Percentiles rank a stretch among this genome's conserved stretches.
Evolutionary conservation across 2,329 filamentous ascomycete genomes (phyloP).

Genomic region (Chaetomium olivaceum): DNA sequence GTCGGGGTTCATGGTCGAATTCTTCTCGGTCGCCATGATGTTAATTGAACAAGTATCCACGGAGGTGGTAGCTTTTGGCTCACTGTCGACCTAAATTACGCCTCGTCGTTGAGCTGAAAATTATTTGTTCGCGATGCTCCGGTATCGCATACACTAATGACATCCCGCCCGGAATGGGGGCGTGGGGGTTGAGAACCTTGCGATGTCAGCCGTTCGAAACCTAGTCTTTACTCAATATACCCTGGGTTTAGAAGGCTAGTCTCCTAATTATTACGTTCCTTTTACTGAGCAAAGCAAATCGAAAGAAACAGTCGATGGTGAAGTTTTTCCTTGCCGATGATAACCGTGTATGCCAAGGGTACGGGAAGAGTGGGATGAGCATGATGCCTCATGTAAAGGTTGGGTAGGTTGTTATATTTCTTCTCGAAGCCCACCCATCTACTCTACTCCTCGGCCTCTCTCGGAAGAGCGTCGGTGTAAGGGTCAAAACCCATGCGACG

Average conservation of each 20-base stretch:
- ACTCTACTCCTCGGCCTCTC: neutral
- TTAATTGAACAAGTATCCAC: neutral
- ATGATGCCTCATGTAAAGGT: neutral
- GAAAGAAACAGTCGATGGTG: neutral
- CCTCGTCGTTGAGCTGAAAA: neutral
- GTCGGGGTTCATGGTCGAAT: neutral
- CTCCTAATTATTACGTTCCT: neutral
- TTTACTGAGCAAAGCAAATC: neutral
- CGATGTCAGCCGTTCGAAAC: neutral
- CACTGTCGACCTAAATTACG: neutral
- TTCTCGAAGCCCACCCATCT: neutral
- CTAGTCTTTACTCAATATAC: neutral
- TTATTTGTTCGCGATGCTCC: neutral
- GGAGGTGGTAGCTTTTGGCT: neutral
- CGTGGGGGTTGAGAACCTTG: constrained; percentile 5
- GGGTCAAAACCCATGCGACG: constrained; percentile 57
- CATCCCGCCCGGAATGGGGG: neutral
- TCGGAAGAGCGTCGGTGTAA: constrained; percentile 49
- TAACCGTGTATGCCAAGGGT: neutral
- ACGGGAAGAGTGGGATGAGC: neutral
- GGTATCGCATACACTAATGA: constrained; percentile 14
- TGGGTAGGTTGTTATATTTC: neutral
- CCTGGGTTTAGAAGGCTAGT: neutral
- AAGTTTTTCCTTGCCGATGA: neutral
- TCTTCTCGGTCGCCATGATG: constrained; percentile 11